Conservation (phyloP, 1,284 basidiomycete species). For the Rhodotorula sp. region DNA sequence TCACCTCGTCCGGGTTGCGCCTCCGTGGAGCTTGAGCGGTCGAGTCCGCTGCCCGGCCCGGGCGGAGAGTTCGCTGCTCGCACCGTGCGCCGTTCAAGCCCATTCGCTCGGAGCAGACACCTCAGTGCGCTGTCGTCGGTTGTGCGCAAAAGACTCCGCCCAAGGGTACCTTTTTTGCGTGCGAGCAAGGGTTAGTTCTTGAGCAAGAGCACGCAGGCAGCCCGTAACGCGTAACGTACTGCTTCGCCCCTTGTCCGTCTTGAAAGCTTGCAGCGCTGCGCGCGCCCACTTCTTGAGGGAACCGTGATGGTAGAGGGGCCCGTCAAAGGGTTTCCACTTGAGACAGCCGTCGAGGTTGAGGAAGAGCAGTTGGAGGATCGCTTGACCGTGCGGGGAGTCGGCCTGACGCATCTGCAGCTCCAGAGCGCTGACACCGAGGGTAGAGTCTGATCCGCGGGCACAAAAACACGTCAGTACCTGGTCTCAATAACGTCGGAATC, state of each 20-base stretch:
- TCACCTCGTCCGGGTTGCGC: too few species aligned
- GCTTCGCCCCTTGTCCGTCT: neutral
- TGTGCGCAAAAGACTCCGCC: neutral
- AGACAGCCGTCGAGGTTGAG: neutral
- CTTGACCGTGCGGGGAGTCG: too few species aligned
- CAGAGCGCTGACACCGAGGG: neutral
- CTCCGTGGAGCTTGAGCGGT: too few species aligned
- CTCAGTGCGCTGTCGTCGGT: neutral
- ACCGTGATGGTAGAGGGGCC: neutral
- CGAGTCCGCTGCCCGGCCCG: too few species aligned
- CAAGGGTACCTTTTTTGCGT: neutral
- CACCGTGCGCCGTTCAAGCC: neutral
- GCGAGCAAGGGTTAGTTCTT: neutral
- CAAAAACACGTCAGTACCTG: fast-evolving
- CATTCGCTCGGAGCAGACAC: neutral
- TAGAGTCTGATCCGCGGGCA: neutral
- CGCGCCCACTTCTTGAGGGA: neutral
- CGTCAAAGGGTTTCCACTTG: too few species aligned
- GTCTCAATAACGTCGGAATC: too few species aligned
- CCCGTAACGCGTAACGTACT: neutral
- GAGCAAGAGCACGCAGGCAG: neutral
- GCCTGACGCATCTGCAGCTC: neutral
- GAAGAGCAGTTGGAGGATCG: neutral
- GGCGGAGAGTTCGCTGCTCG: too few species aligned
- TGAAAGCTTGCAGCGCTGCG: neutral